A percentile compares a stretch with the other conserved stretches of the same genome.
Conservation (phyloP, 1,139 yeast species). For the Hansenula lynferdii region DNA sequence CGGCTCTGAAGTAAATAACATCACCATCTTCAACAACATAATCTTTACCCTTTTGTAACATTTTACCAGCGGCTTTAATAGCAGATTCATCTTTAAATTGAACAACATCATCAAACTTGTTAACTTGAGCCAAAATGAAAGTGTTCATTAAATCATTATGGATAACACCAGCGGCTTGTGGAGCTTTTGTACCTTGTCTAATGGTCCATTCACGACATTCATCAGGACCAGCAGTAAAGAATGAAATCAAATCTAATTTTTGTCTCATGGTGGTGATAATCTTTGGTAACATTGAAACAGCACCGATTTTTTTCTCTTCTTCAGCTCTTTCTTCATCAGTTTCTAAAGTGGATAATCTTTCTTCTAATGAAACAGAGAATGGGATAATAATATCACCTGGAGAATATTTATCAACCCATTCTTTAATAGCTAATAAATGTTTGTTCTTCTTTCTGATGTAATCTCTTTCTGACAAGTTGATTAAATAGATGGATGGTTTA, state of each 20-base stretch:
- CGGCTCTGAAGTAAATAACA: conserved; percentile 90
- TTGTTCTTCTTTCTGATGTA: conserved; percentile 97
- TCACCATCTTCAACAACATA: conserved; percentile 93
- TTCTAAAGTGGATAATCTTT: conserved; percentile 84
- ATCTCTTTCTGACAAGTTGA: conserved; percentile 91
- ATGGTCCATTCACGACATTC: conserved; percentile 91
- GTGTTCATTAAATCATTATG: conserved; percentile 78
- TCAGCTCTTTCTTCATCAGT: conserved; percentile 88
- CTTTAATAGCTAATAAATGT: conserved; percentile 84
- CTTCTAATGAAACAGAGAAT: conserved; percentile 89
- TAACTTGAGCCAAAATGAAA: conserved; percentile 76
- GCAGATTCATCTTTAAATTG: conserved; percentile 82
- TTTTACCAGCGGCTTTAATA: conserved; percentile 92
- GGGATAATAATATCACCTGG: conserved; percentile 97
- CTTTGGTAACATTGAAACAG: conserved; percentile 84
- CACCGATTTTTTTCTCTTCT: conserved; percentile 83
- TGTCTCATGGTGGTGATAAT: conserved; percentile 81
- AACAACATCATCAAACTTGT: conserved; percentile 76
- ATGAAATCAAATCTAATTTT: conserved; percentile 76
- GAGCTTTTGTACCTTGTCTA: conserved; percentile 80
- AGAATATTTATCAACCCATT: conserved; percentile 93
- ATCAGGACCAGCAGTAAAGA: conserved; percentile 81
- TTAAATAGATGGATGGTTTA: conserved; percentile 92
- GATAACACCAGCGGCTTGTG: conserved; percentile 86
- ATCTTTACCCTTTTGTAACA: conserved; percentile 93